Base-by-base conservation (phyloP, 306 rosid genomes). In the Citrullus colocynthis region DNA sequence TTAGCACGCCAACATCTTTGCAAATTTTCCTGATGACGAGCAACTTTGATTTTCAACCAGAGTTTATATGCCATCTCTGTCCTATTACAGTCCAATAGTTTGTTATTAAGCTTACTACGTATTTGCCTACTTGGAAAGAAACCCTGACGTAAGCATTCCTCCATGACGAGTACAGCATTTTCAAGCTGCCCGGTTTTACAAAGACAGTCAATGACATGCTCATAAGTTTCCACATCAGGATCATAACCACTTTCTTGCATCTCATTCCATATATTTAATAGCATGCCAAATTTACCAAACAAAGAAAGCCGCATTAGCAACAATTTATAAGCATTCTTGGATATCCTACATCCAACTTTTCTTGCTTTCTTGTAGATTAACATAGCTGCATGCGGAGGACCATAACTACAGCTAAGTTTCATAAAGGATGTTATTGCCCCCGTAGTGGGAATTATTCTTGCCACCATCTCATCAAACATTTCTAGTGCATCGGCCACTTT, bases 361-460 rank as follows among this genome's bases (percentile, higher is more conserved):
- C 90, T 90, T 54, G 91, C 81, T 86, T 88, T 94, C 88, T 82
- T 81, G 85, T 92, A 89, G 71, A 92, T 82, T 86, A 87, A 76
- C 91, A 92, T 77, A 59, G 93, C 97, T 59, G 98, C 98, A 78
- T 85, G 84, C 0, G 98, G 97, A 15, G 98, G 98, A 81, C 98
- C 98, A 75, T 85, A 94, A 84, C 95, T 86, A 56, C 98, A 91
- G 60, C 92, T 79, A 34, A 83, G 84, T 80, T 87, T 81, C n/a
- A 94, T 57, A 59, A 88, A 90, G 36, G 88, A 76, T 37, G 93
- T 90, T 86, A 91, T 32, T 41, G 85, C 85, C 75, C 96, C 96
- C 0, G 84, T 88, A 30, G 87, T 54, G 70, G 97, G 98, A 76
- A 88, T 61, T 78, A 89, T 74, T 52, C 91, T 83, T 65, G 24